phyloP scores from a whole-genome alignment of 495 filamentous ascomycete genomes.

The Xylaria scruposa region DNA sequence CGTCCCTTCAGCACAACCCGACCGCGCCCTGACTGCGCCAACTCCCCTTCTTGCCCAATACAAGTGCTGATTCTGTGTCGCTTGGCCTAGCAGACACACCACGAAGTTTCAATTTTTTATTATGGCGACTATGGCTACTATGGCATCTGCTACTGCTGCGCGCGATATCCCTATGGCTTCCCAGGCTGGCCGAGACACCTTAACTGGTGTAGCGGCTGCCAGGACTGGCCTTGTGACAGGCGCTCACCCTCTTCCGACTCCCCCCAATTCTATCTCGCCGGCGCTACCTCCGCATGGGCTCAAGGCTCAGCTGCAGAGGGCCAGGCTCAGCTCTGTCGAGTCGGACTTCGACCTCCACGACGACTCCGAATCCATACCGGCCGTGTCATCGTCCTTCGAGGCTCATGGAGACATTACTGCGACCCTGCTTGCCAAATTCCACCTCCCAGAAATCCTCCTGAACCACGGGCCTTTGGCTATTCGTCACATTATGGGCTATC shows the following conservation, averaged over 20 bases:
- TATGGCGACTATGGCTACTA: constrained; percentile 68
- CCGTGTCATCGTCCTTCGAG: constrained; percentile 65
- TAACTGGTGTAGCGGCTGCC: constrained; percentile 64
- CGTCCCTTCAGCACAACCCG: constrained; percentile 2
- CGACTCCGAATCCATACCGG: constrained; percentile 62
- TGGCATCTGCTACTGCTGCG: constrained; percentile 63
- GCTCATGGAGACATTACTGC: constrained; percentile 83
- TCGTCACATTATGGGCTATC: constrained; percentile 89
- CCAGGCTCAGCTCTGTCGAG: constrained; percentile 72
- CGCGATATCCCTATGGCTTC: constrained; percentile 75
- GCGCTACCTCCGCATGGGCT: constrained; percentile 82
- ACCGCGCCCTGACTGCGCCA: constrained; percentile 20
- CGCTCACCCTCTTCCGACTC: constrained; percentile 78
- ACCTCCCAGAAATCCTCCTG: constrained; percentile 89
- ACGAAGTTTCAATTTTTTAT: constrained; percentile 53
- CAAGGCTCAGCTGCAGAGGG: constrained; percentile 64
- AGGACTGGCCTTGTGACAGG: constrained; percentile 62
- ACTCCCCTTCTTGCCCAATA: constrained; percentile 11
- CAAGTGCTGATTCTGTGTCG: constrained; percentile 34
- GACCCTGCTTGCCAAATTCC: constrained; percentile 84
- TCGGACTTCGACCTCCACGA: constrained; percentile 89
- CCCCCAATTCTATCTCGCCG: constrained; percentile 95
- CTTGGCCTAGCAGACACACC: constrained; percentile 50
- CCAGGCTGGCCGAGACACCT: constrained; percentile 62
- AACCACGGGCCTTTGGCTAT: constrained; percentile 90